Conservation (phyloP, 129 eudicot species). For the Sambucus nigra region DNA sequence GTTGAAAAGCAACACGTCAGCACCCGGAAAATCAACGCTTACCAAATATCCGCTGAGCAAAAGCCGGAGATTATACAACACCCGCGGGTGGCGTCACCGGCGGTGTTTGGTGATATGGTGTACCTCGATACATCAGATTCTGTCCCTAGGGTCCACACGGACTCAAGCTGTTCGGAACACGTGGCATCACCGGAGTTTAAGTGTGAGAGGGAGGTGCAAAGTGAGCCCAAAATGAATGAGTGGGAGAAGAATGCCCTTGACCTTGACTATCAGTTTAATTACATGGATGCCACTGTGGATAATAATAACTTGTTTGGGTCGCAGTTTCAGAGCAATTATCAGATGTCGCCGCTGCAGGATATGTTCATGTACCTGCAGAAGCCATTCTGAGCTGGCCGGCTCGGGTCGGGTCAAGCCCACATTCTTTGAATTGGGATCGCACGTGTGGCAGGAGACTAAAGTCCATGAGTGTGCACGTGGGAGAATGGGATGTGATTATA, state of each 20-base stretch:
- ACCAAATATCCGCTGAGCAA: background rate
- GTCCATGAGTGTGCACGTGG: constrained; percentile 33
- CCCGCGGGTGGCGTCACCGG: background rate
- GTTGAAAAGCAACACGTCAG: constrained; percentile 25
- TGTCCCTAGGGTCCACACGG: constrained; percentile 45
- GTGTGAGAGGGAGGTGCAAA: constrained; percentile 35
- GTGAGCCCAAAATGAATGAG: constrained; percentile 25
- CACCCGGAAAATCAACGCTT: background rate
- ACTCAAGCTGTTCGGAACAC: constrained; percentile 49
- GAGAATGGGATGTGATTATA: background rate
- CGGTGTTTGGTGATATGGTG: constrained; percentile 1
- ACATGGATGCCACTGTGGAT: constrained; percentile 31
- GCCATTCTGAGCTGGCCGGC: constrained; percentile 33
- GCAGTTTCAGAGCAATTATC: constrained; percentile 20
- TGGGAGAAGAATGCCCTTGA: constrained; percentile 19
- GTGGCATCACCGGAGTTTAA: constrained; percentile 26
- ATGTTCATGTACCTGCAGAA: constrained; percentile 47
- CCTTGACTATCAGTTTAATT: constrained; percentile 36
- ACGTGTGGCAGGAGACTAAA: constrained; percentile 31
- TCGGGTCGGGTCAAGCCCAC: background rate
- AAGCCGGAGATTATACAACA: constrained; percentile 1
- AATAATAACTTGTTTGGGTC: constrained; percentile 8
- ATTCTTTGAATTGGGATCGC: background rate
- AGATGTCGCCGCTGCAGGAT: constrained; percentile 51
- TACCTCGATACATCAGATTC: constrained; percentile 44